These are phyloP conservation scores for Echium plantagineum DNA, from an alignment of 257 asterid genomes.

Conservation along the genomic window DNA sequence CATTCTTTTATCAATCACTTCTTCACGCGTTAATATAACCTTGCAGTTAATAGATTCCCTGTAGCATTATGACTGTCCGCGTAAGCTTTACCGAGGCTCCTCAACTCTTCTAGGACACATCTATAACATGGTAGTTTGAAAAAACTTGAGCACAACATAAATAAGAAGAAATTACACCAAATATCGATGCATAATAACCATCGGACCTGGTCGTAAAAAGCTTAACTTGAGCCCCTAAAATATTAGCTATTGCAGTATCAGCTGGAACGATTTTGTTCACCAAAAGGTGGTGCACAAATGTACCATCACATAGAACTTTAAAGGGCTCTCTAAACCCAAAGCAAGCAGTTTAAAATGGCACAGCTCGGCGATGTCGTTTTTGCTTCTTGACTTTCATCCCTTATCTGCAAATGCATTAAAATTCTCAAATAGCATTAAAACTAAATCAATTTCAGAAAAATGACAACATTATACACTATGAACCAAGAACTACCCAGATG, in stretches of 20 bases:
- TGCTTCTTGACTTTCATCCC: conserved; percentile 76
- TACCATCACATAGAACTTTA: conserved; percentile 92
- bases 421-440: too few relatives aligned
- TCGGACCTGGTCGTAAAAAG: conserved; percentile 72
- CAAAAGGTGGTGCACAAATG: conserved; percentile 78
- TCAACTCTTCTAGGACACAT: conserved; percentile 72
- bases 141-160: not conserved
- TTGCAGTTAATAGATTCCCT: too few relatives aligned
- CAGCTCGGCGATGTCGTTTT: too few relatives aligned
- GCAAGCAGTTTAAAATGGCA: conserved; percentile 60
- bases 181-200: conserved; percentile 6
- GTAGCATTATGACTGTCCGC: too few relatives aligned
- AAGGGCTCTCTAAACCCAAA: conserved; percentile 88
- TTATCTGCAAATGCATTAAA: not conserved
- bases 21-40: too few relatives aligned
- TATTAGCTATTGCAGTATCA: conserved; percentile 67
- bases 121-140: conserved; percentile 32
- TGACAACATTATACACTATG: too few relatives aligned
- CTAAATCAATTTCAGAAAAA: too few relatives aligned
- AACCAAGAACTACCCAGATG: too few relatives aligned
- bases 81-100: too few relatives aligned
- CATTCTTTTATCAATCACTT: too few relatives aligned
- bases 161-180: not conserved
- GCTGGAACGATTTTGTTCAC: conserved; percentile 59
- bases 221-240: conserved; percentile 71